phyloP scores from a whole-genome alignment of 1,139 yeast genomes.

The Zygoascus hellenicus region DNA sequence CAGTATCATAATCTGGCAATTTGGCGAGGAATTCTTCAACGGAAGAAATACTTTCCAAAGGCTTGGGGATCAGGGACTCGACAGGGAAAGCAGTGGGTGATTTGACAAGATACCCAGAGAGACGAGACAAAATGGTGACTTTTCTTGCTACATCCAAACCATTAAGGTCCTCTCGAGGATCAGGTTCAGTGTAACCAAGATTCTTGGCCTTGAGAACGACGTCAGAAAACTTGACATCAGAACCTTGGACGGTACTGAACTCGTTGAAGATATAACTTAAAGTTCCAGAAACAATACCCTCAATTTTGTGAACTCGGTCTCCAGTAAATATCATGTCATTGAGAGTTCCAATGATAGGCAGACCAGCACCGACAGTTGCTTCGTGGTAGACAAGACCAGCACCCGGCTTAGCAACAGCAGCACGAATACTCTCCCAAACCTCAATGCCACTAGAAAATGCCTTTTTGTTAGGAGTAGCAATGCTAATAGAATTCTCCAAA shows the following conservation, averaged over 20 bases:
- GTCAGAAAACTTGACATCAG: constrained; percentile 73
- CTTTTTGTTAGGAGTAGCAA: constrained; percentile 97
- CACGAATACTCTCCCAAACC: constrained; percentile 72
- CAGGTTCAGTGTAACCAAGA: constrained; percentile 97
- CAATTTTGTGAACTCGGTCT: constrained; percentile 82
- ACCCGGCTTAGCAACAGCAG: constrained; percentile 40
- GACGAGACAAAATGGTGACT: constrained; percentile 90
- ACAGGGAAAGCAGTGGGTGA: constrained; percentile 97
- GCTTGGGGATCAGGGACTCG: constrained; percentile 84
- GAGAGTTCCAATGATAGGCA: constrained; percentile 85
- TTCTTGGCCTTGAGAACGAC: constrained; percentile 82
- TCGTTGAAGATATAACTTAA: constrained; percentile 94
- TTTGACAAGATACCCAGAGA: constrained; percentile 77
- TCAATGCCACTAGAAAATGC: constrained; percentile 81
- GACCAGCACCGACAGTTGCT: constrained; percentile 99
- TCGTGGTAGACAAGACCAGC: constrained; percentile 92
- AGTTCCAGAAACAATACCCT: constrained; percentile 96
- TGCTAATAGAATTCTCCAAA: constrained; percentile 71
- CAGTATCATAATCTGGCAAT: constrained; percentile 77
- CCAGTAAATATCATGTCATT: constrained; percentile 87
- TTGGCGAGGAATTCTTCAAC: constrained; percentile 74
- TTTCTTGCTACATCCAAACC: constrained; percentile 98
- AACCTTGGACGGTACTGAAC: constrained; percentile 61
- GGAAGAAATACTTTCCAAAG: constrained; percentile 65
- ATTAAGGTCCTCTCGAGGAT: constrained; percentile 96